Evolutionary conservation across 345 rosid species (phyloP).

Genomic region (Eucalyptus melliodora): DNA sequence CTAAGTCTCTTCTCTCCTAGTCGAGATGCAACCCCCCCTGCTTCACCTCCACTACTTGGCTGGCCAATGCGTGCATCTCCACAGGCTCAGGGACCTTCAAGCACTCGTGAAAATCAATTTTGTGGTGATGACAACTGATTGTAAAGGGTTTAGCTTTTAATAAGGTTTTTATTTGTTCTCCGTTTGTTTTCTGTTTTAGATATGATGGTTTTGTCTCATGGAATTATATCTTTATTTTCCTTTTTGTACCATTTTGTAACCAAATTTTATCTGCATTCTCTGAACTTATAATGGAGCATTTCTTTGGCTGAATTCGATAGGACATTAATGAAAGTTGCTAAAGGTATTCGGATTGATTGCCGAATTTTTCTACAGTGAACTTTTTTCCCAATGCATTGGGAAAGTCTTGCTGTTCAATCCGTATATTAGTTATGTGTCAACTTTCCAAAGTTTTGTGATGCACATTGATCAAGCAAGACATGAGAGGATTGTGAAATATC

Average conservation of each 20-base stretch:
- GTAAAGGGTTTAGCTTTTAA: conserved; percentile 58
- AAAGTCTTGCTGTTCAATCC: not conserved
- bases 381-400: not conserved
- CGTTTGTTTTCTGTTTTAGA: conserved; percentile 15
- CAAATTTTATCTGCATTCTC: not conserved
- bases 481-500: not conserved
- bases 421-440: not conserved
- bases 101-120: conserved; percentile 43
- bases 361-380: not conserved
- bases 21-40: conserved; percentile 30
- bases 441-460: not conserved
- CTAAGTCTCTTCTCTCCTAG: conserved; percentile 63
- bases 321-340: not conserved
- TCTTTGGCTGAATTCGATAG: not conserved
- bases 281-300: not conserved
- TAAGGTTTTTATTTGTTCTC: conserved; percentile 32
- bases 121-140: conserved; percentile 59
- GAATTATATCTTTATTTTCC: not conserved
- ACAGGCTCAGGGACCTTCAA: conserved; percentile 15
- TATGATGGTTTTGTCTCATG: conserved; percentile 23
- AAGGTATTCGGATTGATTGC: not conserved
- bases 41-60: conserved; percentile 39
- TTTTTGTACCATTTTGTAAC: conserved; percentile 7
- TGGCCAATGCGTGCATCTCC: conserved; percentile 43
- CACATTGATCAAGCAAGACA: not conserved